Conservation (phyloP, 257 asterid species). For the Solanum bukasovii region DNA sequence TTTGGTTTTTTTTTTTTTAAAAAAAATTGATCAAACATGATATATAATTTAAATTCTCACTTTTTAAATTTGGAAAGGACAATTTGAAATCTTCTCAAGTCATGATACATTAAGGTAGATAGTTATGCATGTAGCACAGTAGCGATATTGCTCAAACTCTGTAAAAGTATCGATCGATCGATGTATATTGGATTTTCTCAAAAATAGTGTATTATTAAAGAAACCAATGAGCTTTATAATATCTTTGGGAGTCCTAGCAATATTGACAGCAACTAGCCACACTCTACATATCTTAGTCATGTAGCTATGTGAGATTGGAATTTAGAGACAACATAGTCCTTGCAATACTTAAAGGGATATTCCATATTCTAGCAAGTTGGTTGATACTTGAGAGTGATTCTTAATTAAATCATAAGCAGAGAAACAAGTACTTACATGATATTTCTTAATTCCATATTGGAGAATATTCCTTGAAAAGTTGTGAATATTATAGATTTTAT, state of each 20-base stretch:
- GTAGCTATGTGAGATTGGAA: not conserved
- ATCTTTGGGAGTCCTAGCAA: not conserved
- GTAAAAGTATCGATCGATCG: no score
- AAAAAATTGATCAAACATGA: not conserved
- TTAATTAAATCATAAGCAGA: not conserved
- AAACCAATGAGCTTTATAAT: no score
- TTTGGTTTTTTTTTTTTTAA: no score
- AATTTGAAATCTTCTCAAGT: not conserved
- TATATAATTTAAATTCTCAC: not conserved
- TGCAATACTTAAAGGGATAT: not conserved
- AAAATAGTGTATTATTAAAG: not conserved
- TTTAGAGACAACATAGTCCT: not conserved
- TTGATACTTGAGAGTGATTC: not conserved
- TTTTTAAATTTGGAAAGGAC: not conserved
- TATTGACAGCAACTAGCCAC: not conserved
- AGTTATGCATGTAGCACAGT: not conserved
- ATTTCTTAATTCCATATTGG: no score
- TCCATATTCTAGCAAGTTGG: not conserved
- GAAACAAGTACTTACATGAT: not conserved
- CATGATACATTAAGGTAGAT: not conserved
- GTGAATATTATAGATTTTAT: no score
- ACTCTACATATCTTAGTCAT: not conserved
- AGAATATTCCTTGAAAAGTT: no score
- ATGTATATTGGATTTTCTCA: no score
- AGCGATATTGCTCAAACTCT: no score